Evolutionary conservation across 805 yeast genomes (phyloP), one percentile per base, ranked within the genome.

Genomic region (Cyberlindnera bimundalis): DNA sequence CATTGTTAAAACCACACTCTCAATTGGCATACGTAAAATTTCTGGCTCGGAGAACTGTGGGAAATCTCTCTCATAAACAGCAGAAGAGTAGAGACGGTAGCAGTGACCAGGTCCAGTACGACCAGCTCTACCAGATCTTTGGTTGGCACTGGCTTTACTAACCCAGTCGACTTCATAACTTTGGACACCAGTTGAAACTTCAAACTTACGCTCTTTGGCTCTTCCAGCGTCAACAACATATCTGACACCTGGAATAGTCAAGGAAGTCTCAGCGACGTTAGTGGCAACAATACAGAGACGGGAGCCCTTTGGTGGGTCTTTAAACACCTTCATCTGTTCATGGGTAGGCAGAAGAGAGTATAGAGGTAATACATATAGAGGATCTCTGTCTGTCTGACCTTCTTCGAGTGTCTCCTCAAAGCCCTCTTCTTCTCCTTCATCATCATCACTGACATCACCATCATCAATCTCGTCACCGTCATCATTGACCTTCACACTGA

Each of bases 71-170:
- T 93, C 97, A 60, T 71, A 93, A 7, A 95, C 84, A 2, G 99
- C 99, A 13, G 98, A 90, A 0, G 98, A 91, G 55, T 73, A 93
- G 12, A 93, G 62, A 45, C 99, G 70, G 60, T 93, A 93, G 60
- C 96, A 87, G 57, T 93, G 98, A 43, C 99, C 99, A 0, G 99
- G 97, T 0, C 98, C 99, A 1, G 96, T 90, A 73, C 98, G 82
- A 59, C 97, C 98, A 37, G 98, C 98, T 70, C 98, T 81, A 58
- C 98, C 98, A 15, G 95, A 67, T 67, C 99, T 76, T 68, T 93
- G 99, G 51, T 79, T 93, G 0, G 98, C 91, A 44, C 96, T 84
- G 2, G 99, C 99, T 55, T 93, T 89, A 34, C 96, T 84, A 4
- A 90, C 71, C 97, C 97, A 93, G 40, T 78, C 84, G 36, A 93